These are phyloP conservation scores for Karstenula rhodostoma DNA, from an alignment of 2,329 filamentous ascomycete species.

Conservation along the genomic window DNA sequence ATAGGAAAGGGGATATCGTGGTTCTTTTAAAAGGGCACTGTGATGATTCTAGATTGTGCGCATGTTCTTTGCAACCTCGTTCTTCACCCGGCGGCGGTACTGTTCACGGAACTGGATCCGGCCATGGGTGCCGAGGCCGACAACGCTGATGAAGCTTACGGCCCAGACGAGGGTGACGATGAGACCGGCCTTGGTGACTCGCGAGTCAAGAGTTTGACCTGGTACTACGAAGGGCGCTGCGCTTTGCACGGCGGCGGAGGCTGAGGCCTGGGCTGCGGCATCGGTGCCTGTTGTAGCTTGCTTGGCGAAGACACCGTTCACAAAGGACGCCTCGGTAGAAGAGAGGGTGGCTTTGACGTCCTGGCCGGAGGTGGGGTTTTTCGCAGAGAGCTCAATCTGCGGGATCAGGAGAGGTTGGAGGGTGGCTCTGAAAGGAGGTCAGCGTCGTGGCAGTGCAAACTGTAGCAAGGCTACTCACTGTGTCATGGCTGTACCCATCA, in stretches of 20 bases:
- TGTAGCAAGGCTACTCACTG: conserved; percentile 60
- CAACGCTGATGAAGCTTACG: conserved; percentile 60
- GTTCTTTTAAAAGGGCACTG: not conserved
- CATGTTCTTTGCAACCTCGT: conserved; percentile 44
- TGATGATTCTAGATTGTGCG: conserved; percentile 43
- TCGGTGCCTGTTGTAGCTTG: conserved; percentile 58
- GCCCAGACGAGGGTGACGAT: conserved; percentile 72
- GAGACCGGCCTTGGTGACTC: conserved; percentile 72
- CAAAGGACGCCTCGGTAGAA: conserved; percentile 74
- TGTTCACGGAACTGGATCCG: conserved; percentile 72
- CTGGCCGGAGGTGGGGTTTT: conserved; percentile 56
- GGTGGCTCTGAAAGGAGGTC: conserved; percentile 55
- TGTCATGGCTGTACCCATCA: conserved; percentile 64
- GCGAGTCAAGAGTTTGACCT: conserved; percentile 68
- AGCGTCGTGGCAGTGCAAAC: conserved; percentile 11
- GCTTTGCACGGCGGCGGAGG: conserved; percentile 51
- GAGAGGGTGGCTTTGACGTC: conserved; percentile 70
- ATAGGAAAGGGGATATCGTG: conserved; percentile 8
- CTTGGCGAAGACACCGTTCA: conserved; percentile 73
- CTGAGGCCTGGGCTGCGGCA: conserved; percentile 53
- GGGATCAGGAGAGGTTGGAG: conserved; percentile 73
- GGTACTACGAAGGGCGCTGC: conserved; percentile 71
- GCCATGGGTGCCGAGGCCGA: conserved; percentile 71
- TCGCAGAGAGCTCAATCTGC: conserved; percentile 70
- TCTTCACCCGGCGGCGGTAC: conserved; percentile 63